A percentile compares a stretch with the other conserved stretches of the same genome.
These are phyloP conservation scores for Talaromyces amestolkiae DNA, from an alignment of 2,329 filamentous ascomycete genomes.

Conservation along the genomic window DNA sequence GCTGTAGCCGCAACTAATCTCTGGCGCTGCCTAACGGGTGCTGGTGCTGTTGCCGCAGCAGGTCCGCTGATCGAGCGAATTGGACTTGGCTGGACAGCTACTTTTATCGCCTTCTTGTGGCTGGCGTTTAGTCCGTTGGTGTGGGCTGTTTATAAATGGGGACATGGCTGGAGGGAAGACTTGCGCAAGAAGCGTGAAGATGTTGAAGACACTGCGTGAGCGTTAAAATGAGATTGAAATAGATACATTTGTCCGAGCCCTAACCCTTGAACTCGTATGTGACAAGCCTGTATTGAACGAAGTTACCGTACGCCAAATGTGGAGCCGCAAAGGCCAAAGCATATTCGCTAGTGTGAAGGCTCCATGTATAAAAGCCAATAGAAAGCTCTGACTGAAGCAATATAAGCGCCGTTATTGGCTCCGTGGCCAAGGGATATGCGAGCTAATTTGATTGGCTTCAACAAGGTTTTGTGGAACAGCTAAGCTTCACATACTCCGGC, in stretches of 20 bases:
- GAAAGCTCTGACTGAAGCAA: not conserved
- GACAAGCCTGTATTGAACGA: not conserved
- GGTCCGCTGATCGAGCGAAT: conserved; percentile 26
- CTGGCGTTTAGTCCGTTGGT: conserved; percentile 24
- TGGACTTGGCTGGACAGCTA: conserved; percentile 28
- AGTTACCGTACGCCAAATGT: not conserved
- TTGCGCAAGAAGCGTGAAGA: not conserved
- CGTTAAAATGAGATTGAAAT: not conserved
- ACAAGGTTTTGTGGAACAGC: not conserved
- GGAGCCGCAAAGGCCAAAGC: not conserved
- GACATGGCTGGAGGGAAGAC: conserved; percentile 20
- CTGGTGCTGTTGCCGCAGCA: conserved; percentile 33
- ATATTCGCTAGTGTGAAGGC: not conserved
- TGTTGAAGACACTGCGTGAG: too few relatives aligned
- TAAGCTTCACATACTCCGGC: not conserved
- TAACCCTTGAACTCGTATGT: not conserved
- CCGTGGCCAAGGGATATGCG: not conserved
- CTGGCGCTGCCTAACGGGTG: conserved; percentile 43
- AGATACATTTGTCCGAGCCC: not conserved
- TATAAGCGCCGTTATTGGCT: not conserved
- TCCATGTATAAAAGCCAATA: not conserved
- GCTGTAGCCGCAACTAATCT: conserved; percentile 47
- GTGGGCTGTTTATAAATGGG: conserved; percentile 24
- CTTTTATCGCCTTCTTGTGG: conserved; percentile 26
- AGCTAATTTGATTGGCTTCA: not conserved